Percentiles rank a stretch among this genome's conserved stretches.
phyloP scores from a whole-genome alignment of 257 asterid species.

The Rauvolfia tetraphylla region DNA sequence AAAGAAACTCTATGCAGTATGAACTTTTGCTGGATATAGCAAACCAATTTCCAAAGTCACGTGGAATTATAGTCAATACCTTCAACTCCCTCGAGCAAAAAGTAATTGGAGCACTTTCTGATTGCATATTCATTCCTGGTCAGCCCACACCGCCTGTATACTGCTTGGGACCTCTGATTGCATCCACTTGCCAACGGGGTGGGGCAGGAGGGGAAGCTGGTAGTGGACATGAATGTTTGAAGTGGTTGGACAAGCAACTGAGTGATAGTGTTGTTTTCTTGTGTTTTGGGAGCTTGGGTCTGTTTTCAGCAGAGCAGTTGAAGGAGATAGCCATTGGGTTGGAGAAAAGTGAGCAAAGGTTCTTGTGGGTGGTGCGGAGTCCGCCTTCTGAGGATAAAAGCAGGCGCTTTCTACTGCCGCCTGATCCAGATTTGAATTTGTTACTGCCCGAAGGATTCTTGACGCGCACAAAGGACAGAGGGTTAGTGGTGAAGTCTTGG shows the following conservation, averaged over 20 bases:
- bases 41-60: background rate
- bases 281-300: conserved; percentile 62
- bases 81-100: conserved; percentile 37
- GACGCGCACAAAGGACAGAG: conserved; percentile 41
- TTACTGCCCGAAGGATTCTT: conserved; percentile 49
- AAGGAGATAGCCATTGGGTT: conserved; percentile 46
- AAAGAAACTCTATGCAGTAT: conserved; percentile 30
- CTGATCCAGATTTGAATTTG: conserved; percentile 37
- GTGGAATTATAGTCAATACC: conserved; percentile 48
- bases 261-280: conserved; percentile 47
- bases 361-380: conserved; percentile 54
- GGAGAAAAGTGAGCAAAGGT: conserved; percentile 42
- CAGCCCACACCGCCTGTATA: conserved; percentile 48
- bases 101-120: conserved; percentile 30
- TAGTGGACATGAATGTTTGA: conserved; percentile 34
- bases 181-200: background rate
- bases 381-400: conserved; percentile 36
- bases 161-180: conserved; percentile 56
- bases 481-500: conserved; percentile 51
- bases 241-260: conserved; percentile 61
- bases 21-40: conserved; percentile 23
- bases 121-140: conserved; percentile 38
- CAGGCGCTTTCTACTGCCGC: conserved; percentile 23
- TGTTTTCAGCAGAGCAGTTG: conserved; percentile 33
- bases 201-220: conserved; percentile 15